Evolutionary conservation across 208 protist species (phyloP).

Genomic region (Naegleria gruberi): DNA sequence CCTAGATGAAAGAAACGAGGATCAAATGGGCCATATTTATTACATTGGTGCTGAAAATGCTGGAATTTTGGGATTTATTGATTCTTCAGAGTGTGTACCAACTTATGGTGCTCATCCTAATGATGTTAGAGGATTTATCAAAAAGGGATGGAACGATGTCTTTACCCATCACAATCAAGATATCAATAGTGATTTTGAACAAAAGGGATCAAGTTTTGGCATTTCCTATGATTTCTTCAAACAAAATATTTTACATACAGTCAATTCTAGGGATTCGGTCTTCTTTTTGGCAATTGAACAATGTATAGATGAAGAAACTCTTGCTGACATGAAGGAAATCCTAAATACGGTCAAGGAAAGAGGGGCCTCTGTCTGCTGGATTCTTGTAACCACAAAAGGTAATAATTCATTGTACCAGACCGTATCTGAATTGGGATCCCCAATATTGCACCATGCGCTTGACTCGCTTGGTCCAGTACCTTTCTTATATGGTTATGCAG

Average conservation of each 20-base stretch:
- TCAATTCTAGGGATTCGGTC: conserved; percentile 7
- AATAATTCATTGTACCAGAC: too few relatives aligned
- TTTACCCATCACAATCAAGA: background rate
- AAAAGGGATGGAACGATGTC: conserved; percentile 25
- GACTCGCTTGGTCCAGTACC: background rate
- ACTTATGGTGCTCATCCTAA: conserved; percentile 33
- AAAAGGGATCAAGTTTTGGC: background rate
- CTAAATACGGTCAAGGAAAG: background rate
- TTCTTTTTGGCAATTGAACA: background rate
- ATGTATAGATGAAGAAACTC: background rate
- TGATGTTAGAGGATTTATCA: conserved; percentile 29
- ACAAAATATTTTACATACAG: background rate
- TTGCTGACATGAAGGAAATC: background rate
- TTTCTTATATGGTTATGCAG: conserved; percentile 23
- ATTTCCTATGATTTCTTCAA: background rate
- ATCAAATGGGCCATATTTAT: conserved; percentile 19
- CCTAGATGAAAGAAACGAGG: background rate
- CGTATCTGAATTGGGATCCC: too few relatives aligned
- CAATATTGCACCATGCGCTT: too few relatives aligned
- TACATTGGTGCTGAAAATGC: conserved; percentile 26
- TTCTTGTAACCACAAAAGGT: background rate
- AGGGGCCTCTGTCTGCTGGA: background rate
- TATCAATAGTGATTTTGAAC: background rate
- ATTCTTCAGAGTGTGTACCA: conserved; percentile 38
- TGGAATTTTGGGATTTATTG: conserved; percentile 36